Percentiles rank a stretch among this genome's conserved stretches.
Evolutionary conservation across 805 yeast genomes (phyloP).

Genomic region (Hanseniaspora nectarophila): DNA sequence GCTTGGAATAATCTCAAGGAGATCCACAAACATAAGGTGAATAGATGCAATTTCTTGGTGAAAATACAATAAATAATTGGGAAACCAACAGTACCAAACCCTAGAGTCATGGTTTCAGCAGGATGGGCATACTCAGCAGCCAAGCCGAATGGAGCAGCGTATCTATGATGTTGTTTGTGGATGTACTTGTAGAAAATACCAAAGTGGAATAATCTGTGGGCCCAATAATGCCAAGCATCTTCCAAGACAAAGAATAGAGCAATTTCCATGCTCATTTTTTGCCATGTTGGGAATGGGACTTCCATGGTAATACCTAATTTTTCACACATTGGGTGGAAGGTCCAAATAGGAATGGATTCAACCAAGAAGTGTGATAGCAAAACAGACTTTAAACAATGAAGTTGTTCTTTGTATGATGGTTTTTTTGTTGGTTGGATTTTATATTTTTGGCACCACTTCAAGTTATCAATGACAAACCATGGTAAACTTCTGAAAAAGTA

Average conservation of each 20-base stretch:
- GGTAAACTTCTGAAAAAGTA: constrained; percentile 89
- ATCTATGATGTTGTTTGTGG: constrained; percentile 95
- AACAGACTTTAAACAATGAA: constrained; percentile 83
- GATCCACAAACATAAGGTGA: constrained; percentile 85
- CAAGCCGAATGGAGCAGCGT: constrained; percentile 94
- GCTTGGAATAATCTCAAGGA: constrained; percentile 85
- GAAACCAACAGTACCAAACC: constrained; percentile 92
- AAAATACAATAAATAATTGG: constrained; percentile 75
- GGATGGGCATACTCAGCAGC: constrained; percentile 98
- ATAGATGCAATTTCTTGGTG: constrained; percentile 67
- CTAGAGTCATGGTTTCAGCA: constrained; percentile 76
- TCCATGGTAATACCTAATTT: constrained; percentile 61
- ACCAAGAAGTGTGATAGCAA: constrained; percentile 77
- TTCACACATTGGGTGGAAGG: constrained; percentile 86
- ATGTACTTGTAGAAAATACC: constrained; percentile 83
- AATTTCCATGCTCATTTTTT: constrained; percentile 53
- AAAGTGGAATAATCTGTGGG: constrained; percentile 80
- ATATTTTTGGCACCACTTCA: constrained; percentile 74
- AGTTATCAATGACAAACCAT: constrained; percentile 76
- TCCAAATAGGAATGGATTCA: constrained; percentile 94
- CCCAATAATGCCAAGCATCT: constrained; percentile 95
- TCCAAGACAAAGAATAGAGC: constrained; percentile 71
- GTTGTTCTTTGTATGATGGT: constrained; percentile 73
- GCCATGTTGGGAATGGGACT: constrained; percentile 73
- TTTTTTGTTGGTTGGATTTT: constrained; percentile 81